Percentiles rank a stretch among this genome's conserved stretches.
phyloP scores from a whole-genome alignment of 2,329 filamentous ascomycete species.

The Trichophyton rubrum region DNA sequence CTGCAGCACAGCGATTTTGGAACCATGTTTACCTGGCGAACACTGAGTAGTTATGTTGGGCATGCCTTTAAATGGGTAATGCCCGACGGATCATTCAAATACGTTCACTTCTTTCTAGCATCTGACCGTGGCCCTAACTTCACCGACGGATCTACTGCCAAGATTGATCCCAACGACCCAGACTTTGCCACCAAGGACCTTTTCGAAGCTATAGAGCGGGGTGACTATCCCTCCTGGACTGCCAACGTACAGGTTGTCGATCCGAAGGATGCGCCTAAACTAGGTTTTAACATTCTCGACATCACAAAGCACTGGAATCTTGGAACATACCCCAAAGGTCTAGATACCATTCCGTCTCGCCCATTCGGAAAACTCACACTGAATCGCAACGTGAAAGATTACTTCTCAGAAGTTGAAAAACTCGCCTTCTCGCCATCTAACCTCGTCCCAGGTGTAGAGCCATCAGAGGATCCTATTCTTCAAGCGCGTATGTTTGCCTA shows the following conservation, averaged over 20 bases:
- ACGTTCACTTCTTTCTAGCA: constrained; percentile 45
- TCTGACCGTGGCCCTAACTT: constrained; percentile 31
- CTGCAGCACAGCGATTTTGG: constrained; percentile 5
- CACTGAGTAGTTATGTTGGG: constrained; percentile 2
- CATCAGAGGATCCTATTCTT: constrained; percentile 51
- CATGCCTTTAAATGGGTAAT: constrained; percentile 8
- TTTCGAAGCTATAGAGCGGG: constrained; percentile 46
- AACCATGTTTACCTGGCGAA: constrained; percentile 6
- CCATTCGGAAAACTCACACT: constrained; percentile 41
- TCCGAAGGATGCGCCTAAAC: constrained; percentile 37
- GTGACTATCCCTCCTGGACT: constrained; percentile 47
- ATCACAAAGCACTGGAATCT: constrained; percentile 45
- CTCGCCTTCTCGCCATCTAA: constrained; percentile 53
- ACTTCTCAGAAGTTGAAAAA: constrained; percentile 56
- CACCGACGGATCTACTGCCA: constrained; percentile 39
- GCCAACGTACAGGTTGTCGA: constrained; percentile 44
- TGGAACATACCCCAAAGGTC: constrained; percentile 11
- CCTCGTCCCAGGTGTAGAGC: constrained; percentile 51
- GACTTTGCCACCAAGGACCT: constrained; percentile 50
- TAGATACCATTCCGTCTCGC: constrained; percentile 34
- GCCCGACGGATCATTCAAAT: constrained; percentile 47
- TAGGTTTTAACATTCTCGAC: constrained; percentile 43
- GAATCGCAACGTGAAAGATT: constrained; percentile 44
- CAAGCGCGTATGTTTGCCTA: constrained; percentile 51
- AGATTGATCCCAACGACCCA: constrained; percentile 42